A percentile compares a stretch with the other conserved stretches of the same genome.
Evolutionary conservation across 495 filamentous ascomycete genomes (phyloP).

Genomic region (Lasiosphaeria miniovina): DNA sequence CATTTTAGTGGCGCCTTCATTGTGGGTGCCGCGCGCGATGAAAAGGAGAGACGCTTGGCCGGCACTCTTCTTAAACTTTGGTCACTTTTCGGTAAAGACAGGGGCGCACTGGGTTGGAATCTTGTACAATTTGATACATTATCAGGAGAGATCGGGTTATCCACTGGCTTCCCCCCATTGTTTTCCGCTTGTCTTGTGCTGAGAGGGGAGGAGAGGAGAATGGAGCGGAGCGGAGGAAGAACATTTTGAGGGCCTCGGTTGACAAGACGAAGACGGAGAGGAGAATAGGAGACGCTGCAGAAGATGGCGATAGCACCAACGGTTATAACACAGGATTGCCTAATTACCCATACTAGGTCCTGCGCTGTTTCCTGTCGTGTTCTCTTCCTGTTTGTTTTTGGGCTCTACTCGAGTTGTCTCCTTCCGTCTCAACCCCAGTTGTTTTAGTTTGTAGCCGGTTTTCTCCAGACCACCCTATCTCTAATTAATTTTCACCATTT

Average conservation of each 20-base stretch:
- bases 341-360: constrained; percentile 12
- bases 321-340: not conserved
- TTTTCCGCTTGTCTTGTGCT: constrained; percentile 18
- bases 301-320: no score
- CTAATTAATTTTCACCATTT: no score
- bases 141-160: constrained; percentile 33
- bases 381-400: no score
- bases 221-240: not conserved
- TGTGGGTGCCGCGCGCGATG: constrained; percentile 33
- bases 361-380: no score
- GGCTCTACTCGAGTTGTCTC: no score
- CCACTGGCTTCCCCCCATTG: constrained; percentile 24
- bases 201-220: constrained; percentile 4
- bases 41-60: constrained; percentile 21
- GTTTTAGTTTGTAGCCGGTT: no score
- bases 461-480: no score
- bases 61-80: constrained; percentile 35
- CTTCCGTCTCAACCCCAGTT: no score
- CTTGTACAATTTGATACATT: constrained; percentile 52
- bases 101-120: constrained; percentile 46
- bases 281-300: not conserved
- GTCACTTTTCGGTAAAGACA: constrained; percentile 46
- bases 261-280: not conserved
- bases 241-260: constrained; percentile 3
- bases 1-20: constrained; percentile 38